phyloP scores from a whole-genome alignment of 2,329 filamentous ascomycete genomes.

The Mariannaea sp. region DNA sequence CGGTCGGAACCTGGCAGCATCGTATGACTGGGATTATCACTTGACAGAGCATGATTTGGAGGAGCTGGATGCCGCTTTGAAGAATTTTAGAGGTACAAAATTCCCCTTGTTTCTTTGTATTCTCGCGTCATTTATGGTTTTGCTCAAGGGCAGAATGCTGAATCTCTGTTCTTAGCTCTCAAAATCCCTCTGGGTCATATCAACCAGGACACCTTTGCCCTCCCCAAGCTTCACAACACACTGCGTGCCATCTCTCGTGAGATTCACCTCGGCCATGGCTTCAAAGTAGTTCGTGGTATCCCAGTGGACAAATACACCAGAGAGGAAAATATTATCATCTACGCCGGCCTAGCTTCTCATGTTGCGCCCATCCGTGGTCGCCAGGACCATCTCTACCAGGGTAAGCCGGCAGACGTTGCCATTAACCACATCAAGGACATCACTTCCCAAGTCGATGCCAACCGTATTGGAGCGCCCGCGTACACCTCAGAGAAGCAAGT shows the following conservation, averaged over 20 bases:
- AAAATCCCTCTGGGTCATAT: slow-evolving; percentile 44
- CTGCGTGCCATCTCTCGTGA: slow-evolving; percentile 58
- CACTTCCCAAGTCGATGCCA: slow-evolving; percentile 26
- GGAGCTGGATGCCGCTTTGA: slow-evolving; percentile 53
- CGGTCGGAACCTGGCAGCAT: slow-evolving; percentile 51
- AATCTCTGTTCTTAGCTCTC: slow-evolving; percentile 37
- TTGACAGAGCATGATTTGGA: slow-evolving; percentile 52
- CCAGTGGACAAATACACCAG: slow-evolving; percentile 55
- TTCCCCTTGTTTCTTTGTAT: background rate
- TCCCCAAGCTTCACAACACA: slow-evolving; percentile 35
- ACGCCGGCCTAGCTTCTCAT: slow-evolving; percentile 62
- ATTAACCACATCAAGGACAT: slow-evolving; percentile 38
- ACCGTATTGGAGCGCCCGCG: slow-evolving; percentile 59
- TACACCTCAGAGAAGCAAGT: slow-evolving; percentile 66
- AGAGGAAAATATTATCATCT: slow-evolving; percentile 63
- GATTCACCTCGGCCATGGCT: slow-evolving; percentile 61
- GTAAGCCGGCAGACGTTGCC: slow-evolving; percentile 50
- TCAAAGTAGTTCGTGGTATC: slow-evolving; percentile 63
- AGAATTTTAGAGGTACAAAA: slow-evolving; percentile 48
- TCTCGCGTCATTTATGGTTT: too few relatives aligned
- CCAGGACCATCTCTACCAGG: slow-evolving; percentile 53
- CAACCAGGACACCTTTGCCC: slow-evolving; percentile 26
- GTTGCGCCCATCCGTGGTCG: slow-evolving; percentile 57
- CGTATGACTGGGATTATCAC: slow-evolving; percentile 59
- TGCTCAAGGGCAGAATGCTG: background rate